Base-by-base conservation (phyloP, 169 alveolate genomes). In the Eimeria maxima region DNA sequence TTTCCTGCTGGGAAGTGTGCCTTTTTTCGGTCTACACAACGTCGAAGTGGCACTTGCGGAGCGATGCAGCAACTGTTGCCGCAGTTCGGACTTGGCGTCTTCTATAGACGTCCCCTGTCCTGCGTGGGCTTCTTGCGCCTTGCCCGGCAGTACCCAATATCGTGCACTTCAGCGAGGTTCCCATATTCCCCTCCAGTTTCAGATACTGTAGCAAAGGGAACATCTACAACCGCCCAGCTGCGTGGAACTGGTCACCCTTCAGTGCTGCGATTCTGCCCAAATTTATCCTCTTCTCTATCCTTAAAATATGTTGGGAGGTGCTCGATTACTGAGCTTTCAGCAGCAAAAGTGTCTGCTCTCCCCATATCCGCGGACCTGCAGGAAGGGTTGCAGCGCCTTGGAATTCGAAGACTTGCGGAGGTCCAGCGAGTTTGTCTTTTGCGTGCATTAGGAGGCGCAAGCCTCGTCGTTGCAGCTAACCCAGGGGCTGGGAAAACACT, bases 401-500 rank as follows among this genome's bases (percentile, higher is more conserved):
- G 93, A 20, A 42, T 86, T 38, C 78, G 81, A 44, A 60, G 71
- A 29, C 93, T 86, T 42, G 80, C 93, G 20, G 81, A 86, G 16
- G 93, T 86, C 33, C 93, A 86, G 93, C 81, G 93, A 47, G n/a
- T 10, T 22, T 86, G 93, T 38, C 80, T 86, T 44, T 45, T 86
- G 93, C 93, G 93, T 57, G 93, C 93, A 63, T 60, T 86, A 60
- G 81, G 81, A 29, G 96, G 96, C 69, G 69, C 67, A 81, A 88
- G 90, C 69, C 84, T 93, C 63, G 65, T 67, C 20, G 96, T 57
- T 47, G 96, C 96, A 8, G 99, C 99, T 22, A 97, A 98, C 73
- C 98, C 99, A 22, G 99, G 99, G 10, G 97, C 99, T 44, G 99
- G 99, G 4, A 99, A 99, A 94, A 99, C 99, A 42, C 97, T 98